Evolutionary conservation across 331 rosid genomes (phyloP), one percentile per base, ranked within the genome.

Genomic region (Rosa hybrid): DNA sequence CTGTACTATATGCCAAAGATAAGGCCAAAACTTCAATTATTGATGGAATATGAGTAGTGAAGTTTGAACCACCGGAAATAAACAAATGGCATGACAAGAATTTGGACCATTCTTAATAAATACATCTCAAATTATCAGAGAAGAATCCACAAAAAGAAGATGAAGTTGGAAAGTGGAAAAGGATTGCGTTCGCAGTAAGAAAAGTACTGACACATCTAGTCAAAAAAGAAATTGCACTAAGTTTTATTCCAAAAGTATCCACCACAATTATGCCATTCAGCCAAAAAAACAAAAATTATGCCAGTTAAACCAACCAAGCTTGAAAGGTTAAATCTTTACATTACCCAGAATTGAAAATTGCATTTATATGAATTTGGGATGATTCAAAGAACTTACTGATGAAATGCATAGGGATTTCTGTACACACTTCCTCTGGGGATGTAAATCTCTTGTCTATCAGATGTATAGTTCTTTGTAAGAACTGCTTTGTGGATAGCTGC

Each of bases 391-490:
- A 59, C 84, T 81, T 25, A 76, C 84, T 81, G 84, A 34, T 76
- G 84, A 76, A 81, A 81, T 2, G 84, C 77, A 60, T 34, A 46
- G 34, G 81, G 72, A 60, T 81, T 81, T 70, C 72, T 81, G 73
- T 81, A 81, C 21, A 81, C 67, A 46, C 51, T 56, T 59, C 81
- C 84, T 68, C 67, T 76, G 14, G 84, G 84, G 34, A 81, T 60
- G 71, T 81, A 81, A 76, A 13, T 81, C 65, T 76, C 77, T 5
- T 69, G 62, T 10, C 46, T 68, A 21, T 81, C 77, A 21, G 84
- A 81, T 14, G 84, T 75, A 8, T 71, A 69, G n/a, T 76, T 81
- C 38, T 76, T 76, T 18, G 77, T 46, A 5, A 10, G 0, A 46
- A 76, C 69, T n/a, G 84, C 84, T 76, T 14, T 17, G 13, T 51